Percentiles rank a stretch among this genome's conserved stretches.
Evolutionary conservation across 345 rosid genomes (phyloP).

Genomic region (Populus tremula): DNA sequence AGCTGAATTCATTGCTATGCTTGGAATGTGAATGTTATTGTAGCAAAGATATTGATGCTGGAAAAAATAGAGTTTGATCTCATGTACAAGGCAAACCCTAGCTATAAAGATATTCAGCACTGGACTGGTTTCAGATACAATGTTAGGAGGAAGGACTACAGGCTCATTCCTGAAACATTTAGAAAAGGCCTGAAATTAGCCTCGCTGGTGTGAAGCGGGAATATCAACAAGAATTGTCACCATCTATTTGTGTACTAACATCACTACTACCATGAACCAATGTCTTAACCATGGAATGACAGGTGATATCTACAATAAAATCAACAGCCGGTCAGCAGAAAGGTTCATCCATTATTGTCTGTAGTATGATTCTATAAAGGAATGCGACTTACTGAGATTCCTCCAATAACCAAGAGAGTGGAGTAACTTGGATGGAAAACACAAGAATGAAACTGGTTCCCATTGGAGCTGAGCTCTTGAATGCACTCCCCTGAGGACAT

Average conservation of each 20-base stretch:
- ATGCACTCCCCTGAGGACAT: conserved; percentile 54
- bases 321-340: not conserved
- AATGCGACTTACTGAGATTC: conserved; percentile 38
- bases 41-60: too few species aligned
- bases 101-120: too few species aligned
- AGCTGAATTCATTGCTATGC: too few species aligned
- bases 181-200: too few species aligned
- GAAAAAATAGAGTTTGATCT: too few species aligned
- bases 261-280: not conserved
- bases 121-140: too few species aligned
- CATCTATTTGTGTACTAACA: not conserved
- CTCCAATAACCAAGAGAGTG: conserved; percentile 57
- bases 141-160: too few species aligned
- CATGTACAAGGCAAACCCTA: too few species aligned
- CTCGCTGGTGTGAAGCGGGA: too few species aligned
- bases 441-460: conserved; percentile 59
- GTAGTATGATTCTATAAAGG: not conserved
- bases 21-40: too few species aligned
- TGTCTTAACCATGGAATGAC: not conserved
- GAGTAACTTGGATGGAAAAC: conserved; percentile 63
- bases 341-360: not conserved
- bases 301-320: not conserved
- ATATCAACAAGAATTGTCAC: not conserved
- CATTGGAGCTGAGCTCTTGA: conserved; percentile 47
- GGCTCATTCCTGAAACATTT: too few species aligned